Conservation (phyloP, 164 flowering plant genomes). For the Pachysandra terminalis region DNA sequence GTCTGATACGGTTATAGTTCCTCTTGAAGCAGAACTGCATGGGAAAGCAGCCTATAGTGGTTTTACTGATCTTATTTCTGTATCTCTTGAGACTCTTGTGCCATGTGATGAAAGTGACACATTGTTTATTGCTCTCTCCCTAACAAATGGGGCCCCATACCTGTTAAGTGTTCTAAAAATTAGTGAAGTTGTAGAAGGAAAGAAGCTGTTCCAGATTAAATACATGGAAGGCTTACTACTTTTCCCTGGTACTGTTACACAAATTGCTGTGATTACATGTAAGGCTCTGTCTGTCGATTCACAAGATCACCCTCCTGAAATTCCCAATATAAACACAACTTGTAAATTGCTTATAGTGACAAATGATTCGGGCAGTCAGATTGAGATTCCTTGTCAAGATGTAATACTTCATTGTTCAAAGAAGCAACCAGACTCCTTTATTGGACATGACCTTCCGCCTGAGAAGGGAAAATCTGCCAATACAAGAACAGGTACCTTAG, state of each 20-base stretch:
- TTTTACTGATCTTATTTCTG: slow-evolving; percentile 33
- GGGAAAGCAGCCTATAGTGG: slow-evolving; percentile 26
- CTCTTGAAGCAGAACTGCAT: slow-evolving; percentile 58
- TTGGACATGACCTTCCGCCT: slow-evolving; percentile 15
- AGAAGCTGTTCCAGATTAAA: slow-evolving; percentile 40
- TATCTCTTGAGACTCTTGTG: slow-evolving; percentile 39
- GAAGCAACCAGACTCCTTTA: slow-evolving; percentile 24
- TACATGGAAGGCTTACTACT: slow-evolving; percentile 61
- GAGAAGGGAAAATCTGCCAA: slow-evolving; percentile 20
- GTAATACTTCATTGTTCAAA: slow-evolving; percentile 31
- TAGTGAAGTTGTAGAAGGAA: slow-evolving; percentile 38
- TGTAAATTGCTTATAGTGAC: slow-evolving; percentile 53
- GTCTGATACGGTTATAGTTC: slow-evolving; percentile 51
- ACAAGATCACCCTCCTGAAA: slow-evolving; percentile 18
- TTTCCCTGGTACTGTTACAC: slow-evolving; percentile 57
- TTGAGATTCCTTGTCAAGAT: slow-evolving; percentile 63
- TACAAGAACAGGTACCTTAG: slow-evolving; percentile 23
- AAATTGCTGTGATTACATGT: slow-evolving; percentile 46
- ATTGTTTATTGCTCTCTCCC: slow-evolving; percentile 38
- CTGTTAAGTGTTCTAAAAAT: slow-evolving; percentile 45
- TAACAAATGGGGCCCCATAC: slow-evolving; percentile 49
- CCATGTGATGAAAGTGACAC: slow-evolving; percentile 33
- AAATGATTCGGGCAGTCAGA: slow-evolving; percentile 53
- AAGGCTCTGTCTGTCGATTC: slow-evolving; percentile 12
- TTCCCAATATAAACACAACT: slow-evolving; percentile 17